phyloP scores from a whole-genome alignment of 2,329 filamentous ascomycete species.

The Alternaria tenuissima region DNA sequence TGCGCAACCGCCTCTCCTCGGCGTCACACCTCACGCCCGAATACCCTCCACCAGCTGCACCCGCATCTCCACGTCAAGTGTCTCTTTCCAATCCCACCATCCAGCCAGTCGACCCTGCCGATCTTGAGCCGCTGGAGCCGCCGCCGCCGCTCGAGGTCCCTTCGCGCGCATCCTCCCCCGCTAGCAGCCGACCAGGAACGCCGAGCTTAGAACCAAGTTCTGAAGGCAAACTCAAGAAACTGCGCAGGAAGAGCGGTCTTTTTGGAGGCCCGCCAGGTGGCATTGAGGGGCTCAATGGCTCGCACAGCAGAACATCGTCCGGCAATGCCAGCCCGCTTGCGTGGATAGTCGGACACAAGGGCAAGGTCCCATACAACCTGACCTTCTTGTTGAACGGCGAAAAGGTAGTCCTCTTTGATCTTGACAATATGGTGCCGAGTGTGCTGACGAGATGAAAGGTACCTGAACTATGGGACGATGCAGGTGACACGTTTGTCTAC shows the following conservation, averaged over 20 bases:
- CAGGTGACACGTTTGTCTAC: conserved; percentile 70
- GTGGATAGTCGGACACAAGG: conserved; percentile 67
- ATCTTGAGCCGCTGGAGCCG: conserved; percentile 39
- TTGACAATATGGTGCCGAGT: conserved; percentile 1
- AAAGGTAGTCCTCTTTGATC: conserved; percentile 51
- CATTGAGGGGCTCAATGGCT: conserved; percentile 25
- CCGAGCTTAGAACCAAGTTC: conserved; percentile 24
- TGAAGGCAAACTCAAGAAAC: conserved; percentile 41
- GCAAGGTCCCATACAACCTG: conserved; percentile 65
- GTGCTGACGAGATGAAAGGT: conserved; percentile 51
- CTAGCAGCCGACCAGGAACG: conserved; percentile 36
- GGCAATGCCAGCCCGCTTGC: conserved; percentile 51
- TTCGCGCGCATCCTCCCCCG: conserved; percentile 41
- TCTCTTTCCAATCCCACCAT: conserved; percentile 36
- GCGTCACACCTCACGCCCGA: conserved; percentile 42
- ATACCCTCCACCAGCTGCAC: conserved; percentile 38
- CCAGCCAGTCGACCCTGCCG: conserved; percentile 35
- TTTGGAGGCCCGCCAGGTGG: conserved; percentile 34
- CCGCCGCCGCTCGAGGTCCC: conserved; percentile 37
- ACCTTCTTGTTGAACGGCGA: conserved; percentile 60
- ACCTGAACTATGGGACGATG: conserved; percentile 68
- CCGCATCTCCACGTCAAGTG: conserved; percentile 20
- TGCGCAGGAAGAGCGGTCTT: conserved; percentile 46
- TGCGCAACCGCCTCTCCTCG: conserved; percentile 45
- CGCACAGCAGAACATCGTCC: conserved; percentile 24